These are phyloP conservation scores for Fusarium verrucosum DNA, from an alignment of 2,329 filamentous ascomycete genomes.

Conservation along the genomic window DNA sequence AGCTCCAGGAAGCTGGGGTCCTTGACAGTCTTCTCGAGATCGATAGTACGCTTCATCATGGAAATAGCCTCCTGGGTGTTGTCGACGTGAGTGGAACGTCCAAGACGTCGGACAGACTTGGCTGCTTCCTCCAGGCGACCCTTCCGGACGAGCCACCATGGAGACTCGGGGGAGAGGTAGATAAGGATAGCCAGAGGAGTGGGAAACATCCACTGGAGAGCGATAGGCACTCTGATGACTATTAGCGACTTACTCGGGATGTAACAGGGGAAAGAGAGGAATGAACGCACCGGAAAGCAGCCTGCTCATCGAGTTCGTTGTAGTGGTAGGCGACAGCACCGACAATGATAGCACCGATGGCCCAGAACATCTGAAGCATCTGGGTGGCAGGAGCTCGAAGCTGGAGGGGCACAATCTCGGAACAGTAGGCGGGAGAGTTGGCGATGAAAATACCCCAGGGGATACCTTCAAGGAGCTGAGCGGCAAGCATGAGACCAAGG, in stretches of 20 bases:
- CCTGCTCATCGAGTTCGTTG: slow-evolving; percentile 45
- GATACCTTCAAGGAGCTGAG: slow-evolving; percentile 67
- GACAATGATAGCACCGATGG: slow-evolving; percentile 68
- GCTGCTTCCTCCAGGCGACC: slow-evolving; percentile 55
- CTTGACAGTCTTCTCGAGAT: slow-evolving; percentile 57
- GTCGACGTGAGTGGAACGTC: slow-evolving; percentile 39
- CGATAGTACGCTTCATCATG: slow-evolving; percentile 66
- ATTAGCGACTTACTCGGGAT: slow-evolving; percentile 37
- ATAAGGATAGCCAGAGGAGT: slow-evolving; percentile 63
- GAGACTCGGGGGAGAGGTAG: slow-evolving; percentile 60
- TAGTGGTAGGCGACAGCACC: slow-evolving; percentile 63
- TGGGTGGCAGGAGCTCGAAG: slow-evolving; percentile 66
- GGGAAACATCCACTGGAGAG: slow-evolving; percentile 68
- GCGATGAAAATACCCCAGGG: slow-evolving; percentile 72
- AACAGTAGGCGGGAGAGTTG: slow-evolving; percentile 68
- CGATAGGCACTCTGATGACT: slow-evolving; percentile 58
- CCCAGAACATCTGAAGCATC: slow-evolving; percentile 72
- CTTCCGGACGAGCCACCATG: slow-evolving; percentile 64
- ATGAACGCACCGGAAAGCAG: slow-evolving; percentile 32
- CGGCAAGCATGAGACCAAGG: slow-evolving; percentile 55
- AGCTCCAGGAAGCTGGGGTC: slow-evolving; percentile 61
- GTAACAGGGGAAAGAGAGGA: slow-evolving; percentile 19
- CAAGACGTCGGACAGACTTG: slow-evolving; percentile 58
- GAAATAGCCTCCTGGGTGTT: slow-evolving; percentile 54
- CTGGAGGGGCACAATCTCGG: slow-evolving; percentile 66